Conservation (phyloP, 495 filamentous ascomycete species). For the Tuber indicum region DNA sequence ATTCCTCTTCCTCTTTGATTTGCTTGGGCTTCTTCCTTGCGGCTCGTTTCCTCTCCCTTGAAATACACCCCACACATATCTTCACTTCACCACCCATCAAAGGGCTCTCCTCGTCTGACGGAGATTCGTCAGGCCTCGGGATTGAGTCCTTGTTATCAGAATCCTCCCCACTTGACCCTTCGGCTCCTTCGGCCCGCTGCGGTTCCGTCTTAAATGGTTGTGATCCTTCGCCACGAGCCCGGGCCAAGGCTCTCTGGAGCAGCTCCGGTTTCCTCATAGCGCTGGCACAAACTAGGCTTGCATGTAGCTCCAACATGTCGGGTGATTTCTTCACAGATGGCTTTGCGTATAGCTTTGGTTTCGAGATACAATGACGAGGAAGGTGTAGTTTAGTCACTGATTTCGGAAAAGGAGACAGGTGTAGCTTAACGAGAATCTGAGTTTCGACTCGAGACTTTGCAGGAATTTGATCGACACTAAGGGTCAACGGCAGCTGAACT, state of each 20-base stretch:
- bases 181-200: conserved; percentile 23
- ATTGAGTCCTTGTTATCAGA: conserved; percentile 35
- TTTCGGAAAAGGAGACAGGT: conserved; percentile 61
- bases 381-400: conserved; percentile 75
- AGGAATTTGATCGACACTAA: conserved; percentile 36
- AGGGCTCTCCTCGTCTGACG: conserved; percentile 58
- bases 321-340: conserved; percentile 53
- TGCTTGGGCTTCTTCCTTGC: conserved; percentile 84
- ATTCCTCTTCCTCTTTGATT: conserved; percentile 73
- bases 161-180: conserved; percentile 37
- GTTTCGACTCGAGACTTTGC: conserved; percentile 88
- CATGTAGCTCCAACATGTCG: conserved; percentile 74
- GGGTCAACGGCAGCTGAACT: conserved; percentile 33
- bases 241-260: conserved; percentile 57
- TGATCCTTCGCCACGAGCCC: conserved; percentile 52
- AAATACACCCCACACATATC: conserved; percentile 78
- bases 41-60: conserved; percentile 78
- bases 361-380: conserved; percentile 81
- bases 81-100: conserved; percentile 79
- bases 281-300: conserved; percentile 79
- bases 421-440: conserved; percentile 76
- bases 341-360: conserved; percentile 75
- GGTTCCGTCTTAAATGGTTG: conserved; percentile 38
- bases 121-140: conserved; percentile 40
- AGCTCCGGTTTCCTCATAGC: conserved; percentile 73